Evolutionary conservation across 2,329 filamentous ascomycete genomes (phyloP).

Genomic region (Macrophomina tecta): DNA sequence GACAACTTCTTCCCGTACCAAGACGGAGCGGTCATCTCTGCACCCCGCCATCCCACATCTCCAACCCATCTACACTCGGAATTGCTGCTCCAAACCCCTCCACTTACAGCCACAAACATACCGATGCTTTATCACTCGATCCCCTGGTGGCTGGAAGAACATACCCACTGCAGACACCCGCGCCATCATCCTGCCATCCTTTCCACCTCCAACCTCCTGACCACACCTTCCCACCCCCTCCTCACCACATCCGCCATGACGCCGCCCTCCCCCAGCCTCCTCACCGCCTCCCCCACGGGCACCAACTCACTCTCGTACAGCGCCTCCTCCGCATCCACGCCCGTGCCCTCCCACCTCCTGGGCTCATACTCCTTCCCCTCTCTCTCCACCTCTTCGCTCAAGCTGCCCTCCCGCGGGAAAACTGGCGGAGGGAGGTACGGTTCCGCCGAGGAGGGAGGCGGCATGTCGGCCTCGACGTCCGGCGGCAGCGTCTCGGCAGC

Average conservation of each 20-base stretch:
- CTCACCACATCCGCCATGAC: slow-evolving; percentile 55
- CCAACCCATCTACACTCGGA: too few relatives aligned
- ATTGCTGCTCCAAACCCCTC: too few relatives aligned
- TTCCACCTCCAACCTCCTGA: slow-evolving; percentile 13
- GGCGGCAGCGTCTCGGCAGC: slow-evolving; percentile 54
- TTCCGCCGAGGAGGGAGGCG: slow-evolving; percentile 32
- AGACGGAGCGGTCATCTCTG: too few relatives aligned
- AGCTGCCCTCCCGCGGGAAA: slow-evolving; percentile 41
- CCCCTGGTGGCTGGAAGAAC: too few relatives aligned
- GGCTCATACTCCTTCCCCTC: slow-evolving; percentile 54
- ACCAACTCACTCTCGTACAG: slow-evolving; percentile 52
- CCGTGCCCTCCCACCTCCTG: slow-evolving; percentile 52
- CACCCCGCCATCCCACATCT: too few relatives aligned
- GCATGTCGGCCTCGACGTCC: slow-evolving; percentile 36
- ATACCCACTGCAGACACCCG: too few relatives aligned
- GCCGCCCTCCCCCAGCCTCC: slow-evolving; percentile 43
- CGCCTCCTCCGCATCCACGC: slow-evolving; percentile 55
- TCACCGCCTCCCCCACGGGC: slow-evolving; percentile 50
- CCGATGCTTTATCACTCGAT: too few relatives aligned
- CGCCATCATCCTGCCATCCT: neutral
- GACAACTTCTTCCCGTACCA: too few relatives aligned
- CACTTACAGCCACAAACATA: too few relatives aligned
- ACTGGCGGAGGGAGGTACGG: slow-evolving; percentile 47
- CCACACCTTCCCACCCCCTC: slow-evolving; percentile 53
- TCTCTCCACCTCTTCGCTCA: slow-evolving; percentile 46